phyloP scores from a whole-genome alignment of 331 rosid species.

The Erythrophleum ivorense region DNA sequence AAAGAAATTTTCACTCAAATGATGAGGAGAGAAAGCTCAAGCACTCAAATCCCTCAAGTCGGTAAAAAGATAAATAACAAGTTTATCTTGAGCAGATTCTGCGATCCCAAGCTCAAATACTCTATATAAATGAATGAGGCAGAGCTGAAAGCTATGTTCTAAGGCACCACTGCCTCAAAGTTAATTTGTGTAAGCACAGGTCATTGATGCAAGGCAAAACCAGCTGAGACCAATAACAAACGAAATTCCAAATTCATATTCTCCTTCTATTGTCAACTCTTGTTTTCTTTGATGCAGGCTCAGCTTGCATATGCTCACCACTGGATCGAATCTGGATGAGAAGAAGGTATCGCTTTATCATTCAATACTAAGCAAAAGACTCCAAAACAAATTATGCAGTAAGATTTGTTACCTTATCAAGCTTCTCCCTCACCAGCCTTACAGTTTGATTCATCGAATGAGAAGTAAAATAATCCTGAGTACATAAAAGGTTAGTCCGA shows the following conservation, averaged over 20 bases:
- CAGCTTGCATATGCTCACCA: constrained; percentile 60
- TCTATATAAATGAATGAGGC: background rate
- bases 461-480: constrained; percentile 84
- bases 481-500: constrained; percentile 33
- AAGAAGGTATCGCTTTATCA: constrained; percentile 26
- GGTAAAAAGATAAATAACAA: too few relatives aligned
- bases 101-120: too few relatives aligned
- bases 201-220: constrained; percentile 14
- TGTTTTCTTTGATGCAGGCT: constrained; percentile 62
- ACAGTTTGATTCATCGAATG: constrained; percentile 86
- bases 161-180: background rate
- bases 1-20: background rate
- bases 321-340: constrained; percentile 68
- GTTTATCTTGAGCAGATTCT: too few relatives aligned
- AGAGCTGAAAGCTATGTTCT: background rate
- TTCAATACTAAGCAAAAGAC: constrained; percentile 5
- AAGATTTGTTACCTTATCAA: constrained; percentile 70
- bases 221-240: constrained; percentile 1
- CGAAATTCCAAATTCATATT: constrained; percentile 47
- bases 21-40: background rate
- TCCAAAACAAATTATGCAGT: constrained; percentile 28
- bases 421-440: constrained; percentile 75
- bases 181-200: background rate
- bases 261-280: constrained; percentile 85
- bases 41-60: background rate